A percentile compares a stretch with the other conserved stretches of the same genome.
phyloP scores from a whole-genome alignment of 2,329 filamentous ascomycete species.

The Claviceps quebecensis region DNA sequence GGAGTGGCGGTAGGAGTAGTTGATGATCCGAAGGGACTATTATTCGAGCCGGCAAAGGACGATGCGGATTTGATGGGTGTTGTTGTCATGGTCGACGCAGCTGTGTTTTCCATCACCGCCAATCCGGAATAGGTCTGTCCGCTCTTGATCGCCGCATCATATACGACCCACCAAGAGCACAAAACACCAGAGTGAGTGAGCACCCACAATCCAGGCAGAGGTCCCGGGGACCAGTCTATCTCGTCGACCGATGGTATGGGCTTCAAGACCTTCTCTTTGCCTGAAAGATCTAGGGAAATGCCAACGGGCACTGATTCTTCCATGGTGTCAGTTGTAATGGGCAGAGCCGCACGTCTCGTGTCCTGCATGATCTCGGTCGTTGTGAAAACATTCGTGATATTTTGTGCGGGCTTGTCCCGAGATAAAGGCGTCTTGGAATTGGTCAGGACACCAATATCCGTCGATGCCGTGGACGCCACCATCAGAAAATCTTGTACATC shows the following conservation, averaged over 20 bases:
- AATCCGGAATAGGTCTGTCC: slow-evolving; percentile 63
- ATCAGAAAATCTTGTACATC: slow-evolving; percentile 70
- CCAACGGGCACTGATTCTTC: slow-evolving; percentile 68
- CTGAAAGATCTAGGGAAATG: slow-evolving; percentile 69
- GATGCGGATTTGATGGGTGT: slow-evolving; percentile 18
- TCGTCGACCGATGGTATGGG: slow-evolving; percentile 67
- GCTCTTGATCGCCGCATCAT: slow-evolving; percentile 69
- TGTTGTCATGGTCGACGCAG: slow-evolving; percentile 9
- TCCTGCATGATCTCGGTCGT: slow-evolving; percentile 61
- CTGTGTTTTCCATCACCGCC: slow-evolving; percentile 28
- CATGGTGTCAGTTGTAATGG: slow-evolving; percentile 41
- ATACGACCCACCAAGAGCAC: slow-evolving; percentile 81
- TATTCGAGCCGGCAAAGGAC: slow-evolving; percentile 15
- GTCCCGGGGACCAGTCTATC: slow-evolving; percentile 62
- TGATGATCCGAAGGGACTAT: slow-evolving; percentile 29
- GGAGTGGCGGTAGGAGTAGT: slow-evolving; percentile 19
- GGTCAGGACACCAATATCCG: slow-evolving; percentile 66
- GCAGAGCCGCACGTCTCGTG: slow-evolving; percentile 59
- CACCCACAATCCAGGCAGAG: slow-evolving; percentile 70
- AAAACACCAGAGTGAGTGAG: slow-evolving; percentile 83
- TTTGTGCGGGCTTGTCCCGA: slow-evolving; percentile 41
- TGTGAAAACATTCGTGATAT: slow-evolving; percentile 55
- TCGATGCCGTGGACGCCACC: slow-evolving; percentile 64
- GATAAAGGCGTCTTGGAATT: slow-evolving; percentile 56
- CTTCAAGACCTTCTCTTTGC: slow-evolving; percentile 60